Percentiles rank a stretch among this genome's conserved stretches.
Evolutionary conservation across 148 eudicot species (phyloP).

Genomic region (Nepenthes mirabilis): DNA sequence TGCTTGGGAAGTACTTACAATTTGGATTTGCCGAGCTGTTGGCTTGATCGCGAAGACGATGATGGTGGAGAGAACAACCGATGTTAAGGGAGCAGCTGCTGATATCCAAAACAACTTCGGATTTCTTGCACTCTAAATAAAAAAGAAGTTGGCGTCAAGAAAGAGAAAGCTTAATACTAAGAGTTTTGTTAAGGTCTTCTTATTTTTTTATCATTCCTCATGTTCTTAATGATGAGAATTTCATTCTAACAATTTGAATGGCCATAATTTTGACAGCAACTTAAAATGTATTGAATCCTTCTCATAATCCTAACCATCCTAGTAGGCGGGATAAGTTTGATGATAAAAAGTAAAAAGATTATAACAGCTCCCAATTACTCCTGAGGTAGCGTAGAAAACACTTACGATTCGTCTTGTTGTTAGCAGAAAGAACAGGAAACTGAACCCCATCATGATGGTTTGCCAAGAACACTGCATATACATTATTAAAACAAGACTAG

Average conservation of each 20-base stretch:
- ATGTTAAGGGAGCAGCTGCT: conserved; percentile 81
- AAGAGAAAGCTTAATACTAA: too few relatives aligned
- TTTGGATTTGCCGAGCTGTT: conserved; percentile 34
- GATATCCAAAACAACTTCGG: conserved; percentile 84
- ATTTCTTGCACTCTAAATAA: conserved; percentile 41
- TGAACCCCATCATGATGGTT: conserved; percentile 66
- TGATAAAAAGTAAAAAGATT: too few relatives aligned
- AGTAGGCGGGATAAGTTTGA: too few relatives aligned
- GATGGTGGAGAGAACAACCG: conserved; percentile 69
- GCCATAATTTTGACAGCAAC: too few relatives aligned
- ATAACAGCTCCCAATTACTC: too few relatives aligned
- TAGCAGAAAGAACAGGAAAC: conserved; percentile 58
- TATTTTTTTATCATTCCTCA: too few relatives aligned
- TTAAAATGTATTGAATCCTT: too few relatives aligned
- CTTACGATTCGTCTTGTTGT: conserved; percentile 68
- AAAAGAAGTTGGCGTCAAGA: background rate
- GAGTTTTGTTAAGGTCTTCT: too few relatives aligned
- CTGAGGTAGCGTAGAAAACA: background rate
- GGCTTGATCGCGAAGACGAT: conserved; percentile 48
- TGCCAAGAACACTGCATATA: conserved; percentile 87
- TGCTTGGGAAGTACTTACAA: conserved; percentile 31
- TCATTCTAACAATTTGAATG: too few relatives aligned
- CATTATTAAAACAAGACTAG: background rate
- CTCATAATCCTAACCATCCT: too few relatives aligned
- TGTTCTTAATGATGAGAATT: too few relatives aligned